These are phyloP conservation scores for Apiotrichum brassicae DNA, from an alignment of 1,284 basidiomycete genomes.

Conservation along the genomic window DNA sequence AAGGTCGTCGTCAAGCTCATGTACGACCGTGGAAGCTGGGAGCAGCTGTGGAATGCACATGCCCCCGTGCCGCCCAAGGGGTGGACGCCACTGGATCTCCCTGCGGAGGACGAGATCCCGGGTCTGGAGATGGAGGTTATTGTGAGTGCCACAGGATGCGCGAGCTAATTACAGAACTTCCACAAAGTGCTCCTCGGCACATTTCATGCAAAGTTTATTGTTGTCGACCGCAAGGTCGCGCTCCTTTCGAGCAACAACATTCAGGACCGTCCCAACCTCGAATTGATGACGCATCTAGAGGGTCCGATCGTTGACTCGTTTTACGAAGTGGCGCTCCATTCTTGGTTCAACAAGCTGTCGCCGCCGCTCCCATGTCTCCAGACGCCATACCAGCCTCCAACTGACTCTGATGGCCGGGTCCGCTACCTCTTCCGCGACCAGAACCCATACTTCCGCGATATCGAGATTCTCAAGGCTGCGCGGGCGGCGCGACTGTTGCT, in stretches of 20 bases:
- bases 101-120: slow-evolving; percentile 55
- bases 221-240: slow-evolving; percentile 66
- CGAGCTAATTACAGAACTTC: slow-evolving; percentile 37
- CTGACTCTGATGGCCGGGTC: slow-evolving; percentile 28
- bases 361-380: slow-evolving; percentile 38
- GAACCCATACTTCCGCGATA: slow-evolving; percentile 51
- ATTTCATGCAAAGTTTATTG: slow-evolving; percentile 70
- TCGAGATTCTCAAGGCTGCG: slow-evolving; percentile 50
- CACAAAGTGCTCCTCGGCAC: slow-evolving; percentile 60
- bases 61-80: slow-evolving; percentile 52
- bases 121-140: slow-evolving; percentile 60
- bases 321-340: slow-evolving; percentile 64
- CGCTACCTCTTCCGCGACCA: slow-evolving; percentile 53
- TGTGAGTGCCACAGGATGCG: slow-evolving; percentile 25
- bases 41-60: slow-evolving; percentile 55
- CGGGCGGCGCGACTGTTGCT: slow-evolving; percentile 48
- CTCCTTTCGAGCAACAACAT: slow-evolving; percentile 70
- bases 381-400: slow-evolving; percentile 45
- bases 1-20: slow-evolving; percentile 58
- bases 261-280: slow-evolving; percentile 54
- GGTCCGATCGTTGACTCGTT: slow-evolving; percentile 63
- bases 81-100: slow-evolving; percentile 57
- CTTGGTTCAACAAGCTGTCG: slow-evolving; percentile 48
- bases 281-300: slow-evolving; percentile 62
- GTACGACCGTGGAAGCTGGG: slow-evolving; percentile 61